Percentiles rank a stretch among this genome's conserved stretches.
phyloP scores from a whole-genome alignment of 768 basidiomycete species.

The Omphalotus guepiniiformis region DNA sequence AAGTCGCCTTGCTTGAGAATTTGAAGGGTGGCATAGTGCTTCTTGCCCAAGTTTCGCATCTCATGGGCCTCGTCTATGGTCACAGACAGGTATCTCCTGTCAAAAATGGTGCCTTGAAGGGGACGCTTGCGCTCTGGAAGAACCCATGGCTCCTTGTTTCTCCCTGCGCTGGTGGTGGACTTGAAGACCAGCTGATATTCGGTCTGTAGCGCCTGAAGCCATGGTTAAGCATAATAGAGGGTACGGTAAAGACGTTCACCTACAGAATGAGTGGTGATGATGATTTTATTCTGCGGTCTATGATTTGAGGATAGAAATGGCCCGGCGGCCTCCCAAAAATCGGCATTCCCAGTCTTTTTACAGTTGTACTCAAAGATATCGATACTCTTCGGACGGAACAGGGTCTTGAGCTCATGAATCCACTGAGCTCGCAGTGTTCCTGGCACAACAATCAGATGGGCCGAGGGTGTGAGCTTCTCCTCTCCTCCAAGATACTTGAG shows the following conservation, averaged over 20 bases:
- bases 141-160: conserved; percentile 16
- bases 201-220: conserved; percentile 15
- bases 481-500: not conserved
- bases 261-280: conserved; percentile 11
- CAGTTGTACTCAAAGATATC: conserved; percentile 9
- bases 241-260: not conserved
- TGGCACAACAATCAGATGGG: conserved; percentile 7
- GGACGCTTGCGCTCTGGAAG: conserved; percentile 1
- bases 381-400: conserved; percentile 5
- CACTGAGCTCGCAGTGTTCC: conserved; percentile 9
- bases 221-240: not conserved
- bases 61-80: conserved; percentile 22
- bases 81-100: conserved; percentile 13
- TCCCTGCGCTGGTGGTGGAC: not conserved
- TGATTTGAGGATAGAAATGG: conserved; percentile 7
- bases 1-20: conserved; percentile 11
- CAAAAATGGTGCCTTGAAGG: conserved; percentile 13
- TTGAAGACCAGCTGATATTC: conserved; percentile 4
- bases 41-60: conserved; percentile 14
- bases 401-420: conserved; percentile 9
- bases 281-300: conserved; percentile 2
- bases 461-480: not conserved
- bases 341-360: not conserved
- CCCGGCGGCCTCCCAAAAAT: conserved; percentile 9
- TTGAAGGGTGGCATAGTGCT: conserved; percentile 12